Base-by-base conservation (phyloP, 2,329 filamentous ascomycete species). In the Hypoxylon sp. region DNA sequence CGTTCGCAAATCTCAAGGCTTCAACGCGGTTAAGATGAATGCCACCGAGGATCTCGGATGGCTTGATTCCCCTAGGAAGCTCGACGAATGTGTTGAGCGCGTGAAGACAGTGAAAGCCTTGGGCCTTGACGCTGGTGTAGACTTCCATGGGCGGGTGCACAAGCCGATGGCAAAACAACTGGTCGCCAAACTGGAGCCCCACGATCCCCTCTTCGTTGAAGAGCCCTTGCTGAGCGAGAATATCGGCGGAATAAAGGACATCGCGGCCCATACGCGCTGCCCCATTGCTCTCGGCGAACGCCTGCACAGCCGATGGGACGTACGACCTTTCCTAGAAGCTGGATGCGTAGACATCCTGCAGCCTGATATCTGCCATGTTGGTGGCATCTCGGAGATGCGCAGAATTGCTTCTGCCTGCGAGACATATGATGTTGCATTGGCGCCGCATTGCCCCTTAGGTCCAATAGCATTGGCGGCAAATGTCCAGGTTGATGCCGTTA, bases 141-240 rank as follows among this genome's bases (percentile, higher is more conserved):
- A 94, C 73, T 94, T 94, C 78, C 92, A 94, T 75, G 92, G 92
- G 2, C 87, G 91, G 7, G 82, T 93, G 0, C 91, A 94, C 79
- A 91, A 90, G 67, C 90, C 91, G n/a, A 94, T 94, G 91, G 91
- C 91, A 0, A 93, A 92, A 72, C 91, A 94, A 72, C 84, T 94
- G 2, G 90, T 90, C 1, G 85, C 86, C 63, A 83, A 86, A 0
- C 83, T 94, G 0, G 90, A 91, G 67, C 90, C 90, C 0, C 85
- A 92, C 70, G 83, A 83, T 1, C 91, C 91, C 0, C 80, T 94
- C n/a, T 94, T 93, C 76, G 89, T 94, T 46, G 91, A 93, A 75
- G 91, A 93, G 71, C 91, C 91, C 0, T 80, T 93, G 1, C 83
- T 93, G 0, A 90, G 87, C 0, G 91, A 94, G 74, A 89, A 93